Evolutionary conservation across 2,329 filamentous ascomycete genomes (phyloP).

Genomic region (Akanthomyces dipterigenus): DNA sequence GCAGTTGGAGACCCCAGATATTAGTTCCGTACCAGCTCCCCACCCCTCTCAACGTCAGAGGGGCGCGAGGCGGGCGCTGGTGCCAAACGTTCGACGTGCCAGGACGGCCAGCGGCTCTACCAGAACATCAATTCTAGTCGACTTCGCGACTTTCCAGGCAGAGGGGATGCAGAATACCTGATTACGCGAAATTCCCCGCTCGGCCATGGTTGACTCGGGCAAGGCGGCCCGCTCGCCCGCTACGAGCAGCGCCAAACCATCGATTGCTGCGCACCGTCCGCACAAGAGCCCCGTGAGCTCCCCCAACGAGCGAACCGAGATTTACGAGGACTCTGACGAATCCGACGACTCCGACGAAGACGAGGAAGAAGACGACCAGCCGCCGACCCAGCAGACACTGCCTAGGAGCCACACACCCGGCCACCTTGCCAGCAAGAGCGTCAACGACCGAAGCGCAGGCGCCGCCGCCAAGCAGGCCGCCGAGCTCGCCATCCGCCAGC

Average conservation of each 20-base stretch:
- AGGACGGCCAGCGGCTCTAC: not conserved
- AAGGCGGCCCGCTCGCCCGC: constrained; percentile 4
- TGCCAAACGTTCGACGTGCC: not conserved
- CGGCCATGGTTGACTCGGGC: constrained; percentile 8
- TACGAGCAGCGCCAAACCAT: constrained; percentile 2
- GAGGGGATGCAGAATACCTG: constrained; percentile 3
- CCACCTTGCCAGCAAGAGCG: constrained; percentile 53
- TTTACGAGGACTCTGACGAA: constrained; percentile 30
- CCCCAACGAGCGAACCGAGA: constrained; percentile 21
- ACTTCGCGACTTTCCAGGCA: not conserved
- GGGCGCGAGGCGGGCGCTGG: not conserved
- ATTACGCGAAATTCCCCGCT: not conserved
- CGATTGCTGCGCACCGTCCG: not conserved
- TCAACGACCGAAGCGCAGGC: constrained; percentile 40
- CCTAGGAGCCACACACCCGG: constrained; percentile 56
- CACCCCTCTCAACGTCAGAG: not conserved
- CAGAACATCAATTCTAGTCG: not conserved
- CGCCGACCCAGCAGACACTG: constrained; percentile 24
- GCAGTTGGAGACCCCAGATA: not conserved
- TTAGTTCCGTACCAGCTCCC: not conserved
- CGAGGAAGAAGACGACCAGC: constrained; percentile 28
- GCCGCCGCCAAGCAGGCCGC: constrained; percentile 25
- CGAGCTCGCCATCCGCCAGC: constrained; percentile 47
- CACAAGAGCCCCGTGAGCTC: constrained; percentile 9
- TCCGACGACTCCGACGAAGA: constrained; percentile 29